Conservation (phyloP, 495 filamentous ascomycete species). For the Thermothielavioides terrestris region DNA sequence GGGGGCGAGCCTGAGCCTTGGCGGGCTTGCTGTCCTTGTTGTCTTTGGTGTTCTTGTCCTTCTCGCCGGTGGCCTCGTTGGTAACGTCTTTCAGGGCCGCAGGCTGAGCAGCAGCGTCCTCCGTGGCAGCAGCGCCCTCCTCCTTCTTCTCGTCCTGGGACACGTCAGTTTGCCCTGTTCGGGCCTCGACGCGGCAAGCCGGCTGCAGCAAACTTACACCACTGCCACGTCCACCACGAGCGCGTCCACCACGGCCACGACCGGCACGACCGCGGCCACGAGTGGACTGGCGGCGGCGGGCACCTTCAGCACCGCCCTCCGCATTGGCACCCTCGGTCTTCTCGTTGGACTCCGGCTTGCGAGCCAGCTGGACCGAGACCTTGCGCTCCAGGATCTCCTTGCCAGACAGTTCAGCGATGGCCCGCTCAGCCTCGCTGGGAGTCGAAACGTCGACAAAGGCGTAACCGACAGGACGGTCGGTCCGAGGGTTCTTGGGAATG, state of each 20-base stretch:
- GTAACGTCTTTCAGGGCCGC: slow-evolving; percentile 48
- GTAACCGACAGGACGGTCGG: slow-evolving; percentile 94
- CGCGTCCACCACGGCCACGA: slow-evolving; percentile 59
- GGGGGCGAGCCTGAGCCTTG: slow-evolving; percentile 39
- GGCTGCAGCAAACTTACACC: slow-evolving; percentile 39
- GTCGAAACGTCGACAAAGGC: slow-evolving; percentile 97
- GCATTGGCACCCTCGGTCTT: slow-evolving; percentile 61
- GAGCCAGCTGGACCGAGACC: slow-evolving; percentile 96
- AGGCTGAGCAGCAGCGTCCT: slow-evolving; percentile 37
- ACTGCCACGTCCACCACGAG: slow-evolving; percentile 68
- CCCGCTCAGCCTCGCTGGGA: slow-evolving; percentile 84
- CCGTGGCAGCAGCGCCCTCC: slow-evolving; percentile 38
- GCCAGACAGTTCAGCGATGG: slow-evolving; percentile 87
- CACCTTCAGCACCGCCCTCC: slow-evolving; percentile 58
- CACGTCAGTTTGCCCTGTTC: slow-evolving; percentile 18
- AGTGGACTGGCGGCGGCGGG: slow-evolving; percentile 70
- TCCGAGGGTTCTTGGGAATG: slow-evolving; percentile 98
- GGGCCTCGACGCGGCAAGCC: background rate
- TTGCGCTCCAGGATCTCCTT: slow-evolving; percentile 96
- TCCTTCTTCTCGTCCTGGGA: slow-evolving; percentile 40
- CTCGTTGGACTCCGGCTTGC: slow-evolving; percentile 84
- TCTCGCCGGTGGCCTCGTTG: slow-evolving; percentile 39
- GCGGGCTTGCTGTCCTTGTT: slow-evolving; percentile 43
- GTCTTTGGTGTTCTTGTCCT: slow-evolving; percentile 35
- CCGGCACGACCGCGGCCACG: slow-evolving; percentile 63